Base-by-base conservation (phyloP, 129 eudicot genomes). In the Glebionis coronaria region DNA sequence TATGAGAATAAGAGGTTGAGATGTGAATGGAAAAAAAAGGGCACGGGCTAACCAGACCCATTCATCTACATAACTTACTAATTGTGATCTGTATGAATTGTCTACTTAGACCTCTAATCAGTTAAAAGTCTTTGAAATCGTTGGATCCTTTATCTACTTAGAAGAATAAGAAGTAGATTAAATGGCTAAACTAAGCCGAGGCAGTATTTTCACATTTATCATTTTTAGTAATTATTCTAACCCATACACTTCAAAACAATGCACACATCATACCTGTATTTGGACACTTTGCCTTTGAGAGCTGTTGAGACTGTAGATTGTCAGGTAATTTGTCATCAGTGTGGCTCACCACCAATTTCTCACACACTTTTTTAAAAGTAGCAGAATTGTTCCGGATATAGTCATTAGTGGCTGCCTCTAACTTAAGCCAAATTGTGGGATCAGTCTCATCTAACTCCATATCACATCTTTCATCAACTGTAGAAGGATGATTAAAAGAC, bases 361-460 rank as follows among this genome's bases (percentile, higher is more conserved):
- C 91, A 63, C 88, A 78, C 47, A 91, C 76, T 45, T 69, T 71
- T 85, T 83, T 88, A 77, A 91, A 88, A 29, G 89, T 79, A 2
- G 18, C 9, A 27, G 83, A 81, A 62, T 80, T 91, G 44, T 73
- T 88, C 65, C 78, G 67, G 25, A 91, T 85, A 74, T 88, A 91
- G 61, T 91, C 98, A 52, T 83, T 80, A 42, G 98, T 82, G 46
- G 96, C 98, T 73, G 82, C 82, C 84, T 92, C 98, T 71, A 92
- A 68, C 79, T 69, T 88, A 73, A 83, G 75, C 98, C 98, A 92
- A 51, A 87, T 62, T 25, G 89, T 82, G 19, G 98, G 98, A 69
- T 92, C 98, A 57, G 98, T 92, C 63, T 92, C 98, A 82, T 92
- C 98, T 54, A 92, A 79, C 81, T 85, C 98, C 98, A 92, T 92